Percentiles rank a stretch among this genome's conserved stretches.
Conservation (phyloP, 495 filamentous ascomycete genomes). For the Penicillium argentinense region DNA sequence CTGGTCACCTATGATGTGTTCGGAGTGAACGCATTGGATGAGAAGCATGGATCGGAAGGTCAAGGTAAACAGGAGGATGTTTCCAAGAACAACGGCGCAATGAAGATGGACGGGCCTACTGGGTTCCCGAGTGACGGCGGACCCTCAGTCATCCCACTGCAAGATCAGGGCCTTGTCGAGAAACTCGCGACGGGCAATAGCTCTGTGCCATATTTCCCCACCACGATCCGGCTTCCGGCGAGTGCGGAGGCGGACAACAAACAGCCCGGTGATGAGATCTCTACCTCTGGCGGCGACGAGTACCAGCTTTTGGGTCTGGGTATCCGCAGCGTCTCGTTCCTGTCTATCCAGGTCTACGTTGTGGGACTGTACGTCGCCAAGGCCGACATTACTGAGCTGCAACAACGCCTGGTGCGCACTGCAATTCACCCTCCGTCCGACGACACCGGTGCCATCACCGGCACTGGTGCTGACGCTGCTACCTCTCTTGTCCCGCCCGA, state of each 20-base stretch:
- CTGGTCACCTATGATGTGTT: slow-evolving; percentile 42
- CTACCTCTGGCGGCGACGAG: slow-evolving; percentile 50
- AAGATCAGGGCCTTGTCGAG: slow-evolving; percentile 59
- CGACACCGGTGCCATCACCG: slow-evolving; percentile 38
- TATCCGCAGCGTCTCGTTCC: slow-evolving; percentile 82
- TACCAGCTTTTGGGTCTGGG: slow-evolving; percentile 88
- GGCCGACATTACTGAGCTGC: slow-evolving; percentile 63
- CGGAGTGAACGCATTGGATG: slow-evolving; percentile 27
- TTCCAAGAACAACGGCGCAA: slow-evolving; percentile 13
- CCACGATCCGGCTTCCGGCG: slow-evolving; percentile 61
- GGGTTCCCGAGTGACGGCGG: slow-evolving; percentile 35
- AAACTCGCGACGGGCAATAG: slow-evolving; percentile 79
- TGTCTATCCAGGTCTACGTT: slow-evolving; percentile 92
- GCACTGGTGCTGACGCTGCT: slow-evolving; percentile 62
- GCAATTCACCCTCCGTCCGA: slow-evolving; percentile 39
- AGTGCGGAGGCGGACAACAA: slow-evolving; percentile 37
- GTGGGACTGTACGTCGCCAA: slow-evolving; percentile 87
- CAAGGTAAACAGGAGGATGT: background rate
- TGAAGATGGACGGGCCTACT: slow-evolving; percentile 41
- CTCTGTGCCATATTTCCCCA: slow-evolving; percentile 78
- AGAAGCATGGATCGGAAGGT: slow-evolving; percentile 4
- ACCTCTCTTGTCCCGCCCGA: slow-evolving; percentile 80
- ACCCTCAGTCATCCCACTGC: slow-evolving; percentile 39
- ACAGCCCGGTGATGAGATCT: slow-evolving; percentile 37
- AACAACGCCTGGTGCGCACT: slow-evolving; percentile 52